A percentile compares a stretch with the other conserved stretches of the same genome.
phyloP scores from a whole-genome alignment of 441 rosid species.

The Bruguiera hainesii region DNA sequence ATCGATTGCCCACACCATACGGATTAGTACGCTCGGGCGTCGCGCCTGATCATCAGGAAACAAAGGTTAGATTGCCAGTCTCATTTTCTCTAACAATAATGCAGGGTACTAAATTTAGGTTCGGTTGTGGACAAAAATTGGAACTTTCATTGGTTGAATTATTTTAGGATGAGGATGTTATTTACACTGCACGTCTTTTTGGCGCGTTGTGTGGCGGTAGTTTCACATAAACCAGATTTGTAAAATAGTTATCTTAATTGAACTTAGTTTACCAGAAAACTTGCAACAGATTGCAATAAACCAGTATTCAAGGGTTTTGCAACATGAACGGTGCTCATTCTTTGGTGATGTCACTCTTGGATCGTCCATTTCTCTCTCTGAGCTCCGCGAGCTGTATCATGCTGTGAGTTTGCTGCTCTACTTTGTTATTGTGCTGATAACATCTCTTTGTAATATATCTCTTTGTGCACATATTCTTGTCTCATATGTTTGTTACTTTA shows the following conservation, averaged over 20 bases:
- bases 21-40: constrained; percentile 94
- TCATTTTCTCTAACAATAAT: not conserved
- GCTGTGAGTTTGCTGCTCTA: constrained; percentile 37
- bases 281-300: constrained; percentile 77
- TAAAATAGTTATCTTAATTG: constrained; percentile 30
- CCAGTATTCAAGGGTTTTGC: constrained; percentile 80
- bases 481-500: not conserved
- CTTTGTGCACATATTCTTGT: not conserved
- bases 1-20: constrained; percentile 86
- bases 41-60: constrained; percentile 96
- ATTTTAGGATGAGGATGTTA: too few species aligned
- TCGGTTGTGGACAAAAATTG: too few species aligned
- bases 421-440: not conserved
- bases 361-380: constrained; percentile 57
- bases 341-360: constrained; percentile 75
- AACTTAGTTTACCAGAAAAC: constrained; percentile 44
- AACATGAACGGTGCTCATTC: constrained; percentile 62
- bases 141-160: too few species aligned
- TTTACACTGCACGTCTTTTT: too few species aligned
- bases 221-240: too few species aligned
- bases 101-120: too few species aligned
- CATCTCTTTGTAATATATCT: not conserved
- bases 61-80: constrained; percentile 46
- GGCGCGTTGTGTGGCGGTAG: too few species aligned
- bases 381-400: constrained; percentile 77